Evolutionary conservation across 2,329 filamentous ascomycete species (phyloP), one percentile per base, ranked within the genome.

Genomic region (Aspergillus latus): DNA sequence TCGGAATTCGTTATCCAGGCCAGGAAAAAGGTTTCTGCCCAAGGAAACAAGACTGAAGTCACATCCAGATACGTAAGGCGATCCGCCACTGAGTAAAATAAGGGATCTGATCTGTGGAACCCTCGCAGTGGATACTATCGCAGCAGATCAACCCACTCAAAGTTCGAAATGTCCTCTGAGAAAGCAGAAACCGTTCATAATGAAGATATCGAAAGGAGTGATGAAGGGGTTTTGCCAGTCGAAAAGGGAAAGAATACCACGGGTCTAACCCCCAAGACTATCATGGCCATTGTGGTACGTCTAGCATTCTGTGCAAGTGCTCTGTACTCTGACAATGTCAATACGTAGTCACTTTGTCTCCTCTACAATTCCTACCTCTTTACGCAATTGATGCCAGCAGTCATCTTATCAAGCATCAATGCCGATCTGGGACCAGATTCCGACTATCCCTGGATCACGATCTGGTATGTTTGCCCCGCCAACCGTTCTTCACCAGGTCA

Each of bases 311-410:
- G 9, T 1, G 4, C 2, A 32, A n/a, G 11, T 15, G 13, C 8
- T 1, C 30, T 36, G 21, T 26, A 28, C 7, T 16, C 26, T 40
- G 13, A 42, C 21, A 11, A 13, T 16, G 29, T 15, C 40, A 16
- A n/a, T 26, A 51, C 21, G 21, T 21, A 21, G 49, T 44, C 39
- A 5, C 28, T 51, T 1, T 43, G 37, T 5, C n/a, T 51, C 10
- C n/a, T 51, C n/a, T 50, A 55, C 9, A 55, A 55, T 32, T 37
- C 53, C 13, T 55, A 50, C 32, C 45, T 50, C 29, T 55, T 55
- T 15, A 55, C 53, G 5, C 53, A 49, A 44, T n/a, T 50, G n/a
- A 55, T 50, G 40, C 53, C 46, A 10, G 46, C 46, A 16, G 43
- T 49, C 37, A 55, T 55, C 30, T 40, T 55, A 3, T 49, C 46